Conservation (phyloP, 805 yeast species). For the Zygotorulaspora danielsina region DNA sequence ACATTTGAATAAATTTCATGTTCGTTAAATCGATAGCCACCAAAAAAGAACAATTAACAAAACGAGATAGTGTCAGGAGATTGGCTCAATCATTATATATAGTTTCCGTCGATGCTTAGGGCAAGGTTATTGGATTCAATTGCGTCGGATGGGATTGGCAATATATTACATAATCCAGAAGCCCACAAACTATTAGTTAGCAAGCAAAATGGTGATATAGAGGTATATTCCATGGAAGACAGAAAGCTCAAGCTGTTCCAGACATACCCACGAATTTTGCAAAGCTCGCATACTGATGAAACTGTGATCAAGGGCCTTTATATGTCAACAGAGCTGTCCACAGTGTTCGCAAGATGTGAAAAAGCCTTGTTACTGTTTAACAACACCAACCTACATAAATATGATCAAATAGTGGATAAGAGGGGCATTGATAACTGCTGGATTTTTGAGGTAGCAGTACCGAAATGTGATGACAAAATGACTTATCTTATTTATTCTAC, state of each 20-base stretch:
- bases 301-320: constrained; percentile 20
- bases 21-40: too few relatives aligned
- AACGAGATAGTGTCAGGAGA: too few relatives aligned
- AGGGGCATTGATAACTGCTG: constrained; percentile 30
- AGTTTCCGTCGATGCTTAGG: constrained; percentile 25
- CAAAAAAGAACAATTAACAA: too few relatives aligned
- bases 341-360: constrained; percentile 30
- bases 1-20: too few relatives aligned
- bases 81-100: too few relatives aligned
- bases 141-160: constrained; percentile 21
- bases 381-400: constrained; percentile 31
- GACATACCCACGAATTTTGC: constrained; percentile 28
- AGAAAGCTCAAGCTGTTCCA: constrained; percentile 24
- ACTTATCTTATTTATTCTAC: constrained; percentile 24
- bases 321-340: constrained; percentile 25
- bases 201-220: constrained; percentile 28
- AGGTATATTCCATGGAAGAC: constrained; percentile 29
- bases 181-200: constrained; percentile 27
- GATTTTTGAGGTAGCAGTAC: constrained; percentile 17
- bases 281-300: constrained; percentile 20
- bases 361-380: constrained; percentile 26
- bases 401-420: constrained; percentile 32
- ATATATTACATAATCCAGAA: constrained; percentile 26
- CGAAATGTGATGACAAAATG: constrained; percentile 8
- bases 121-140: constrained; percentile 21